Base-by-base conservation (phyloP, 768 basidiomycete species). In the Pleurotus tuber-regium region DNA sequence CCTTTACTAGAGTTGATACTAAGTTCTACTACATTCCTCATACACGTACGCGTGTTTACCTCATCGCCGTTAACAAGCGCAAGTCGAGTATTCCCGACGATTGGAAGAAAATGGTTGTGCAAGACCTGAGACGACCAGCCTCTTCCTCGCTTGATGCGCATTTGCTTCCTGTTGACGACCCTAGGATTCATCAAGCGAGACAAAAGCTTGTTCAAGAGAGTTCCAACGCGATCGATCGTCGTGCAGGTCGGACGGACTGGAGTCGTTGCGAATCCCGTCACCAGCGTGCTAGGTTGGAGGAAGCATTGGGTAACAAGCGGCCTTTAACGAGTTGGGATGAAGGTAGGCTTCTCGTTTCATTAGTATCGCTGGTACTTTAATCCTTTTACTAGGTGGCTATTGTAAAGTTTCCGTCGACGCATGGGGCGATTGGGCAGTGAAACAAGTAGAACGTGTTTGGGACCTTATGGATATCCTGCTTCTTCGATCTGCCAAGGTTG, bases 11-110 rank as follows among this genome's bases (percentile, higher is more conserved):
- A 40, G 82, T 91, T 59, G 94, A 92, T 60, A 90, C 87, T 19
- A 96, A 95, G 64, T 75, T 84, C 18, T 97, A 84, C 63, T 98
- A 98, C 63, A 92, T 98, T 50, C 93, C 95, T 9, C 95, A 98
- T 60, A 98, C 95, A 0, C 84, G 95, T 14, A 93, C 86, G 4
- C 87, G 95, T 48, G 94, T 86, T 6, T 95, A 95, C 62, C 80
- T 95, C 44, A 63, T 93, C 40, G 92, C 91, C 2, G 80, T 93
- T 23, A 80, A 90, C 65, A 75, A 84, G 62, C 76, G 74, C 55
- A 64, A 69, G 2, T 83, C 85, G 1, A 64, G 66, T 31, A 73
- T 92, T 11, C 86, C 92, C 0, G 71, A 75, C 4, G 67, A 79
- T 21, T 97, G 95, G 95, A 78, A 74, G 52, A 69, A 80, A 1